Conservation (phyloP, 2,329 filamentous ascomycete species). For the Apiospora hydei region DNA sequence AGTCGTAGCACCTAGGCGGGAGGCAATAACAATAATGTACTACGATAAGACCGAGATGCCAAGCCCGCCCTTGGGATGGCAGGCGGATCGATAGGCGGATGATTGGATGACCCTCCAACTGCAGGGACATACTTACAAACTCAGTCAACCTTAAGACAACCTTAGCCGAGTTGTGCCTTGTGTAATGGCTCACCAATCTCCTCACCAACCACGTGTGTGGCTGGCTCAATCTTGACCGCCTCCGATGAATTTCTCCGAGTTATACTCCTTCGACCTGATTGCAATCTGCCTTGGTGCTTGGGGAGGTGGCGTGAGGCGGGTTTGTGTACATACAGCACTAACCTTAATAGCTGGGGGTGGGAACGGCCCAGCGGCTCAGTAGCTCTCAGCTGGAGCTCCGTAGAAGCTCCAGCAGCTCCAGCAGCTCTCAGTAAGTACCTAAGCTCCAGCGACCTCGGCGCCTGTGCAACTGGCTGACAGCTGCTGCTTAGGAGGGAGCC, state of each 20-base stretch:
- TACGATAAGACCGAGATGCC: background rate
- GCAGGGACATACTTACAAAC: background rate
- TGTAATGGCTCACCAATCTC: background rate
- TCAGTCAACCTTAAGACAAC: background rate
- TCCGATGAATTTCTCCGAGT: background rate
- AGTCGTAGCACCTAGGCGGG: background rate
- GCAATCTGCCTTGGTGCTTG: background rate
- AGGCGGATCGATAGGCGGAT: background rate
- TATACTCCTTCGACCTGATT: background rate
- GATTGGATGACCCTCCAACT: background rate
- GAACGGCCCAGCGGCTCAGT: background rate
- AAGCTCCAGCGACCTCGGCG: background rate
- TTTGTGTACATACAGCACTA: background rate
- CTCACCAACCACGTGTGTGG: background rate
- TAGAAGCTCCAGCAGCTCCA: too few relatives aligned
- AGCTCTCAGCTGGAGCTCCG: too few relatives aligned
- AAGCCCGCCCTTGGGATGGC: background rate
- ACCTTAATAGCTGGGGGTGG: background rate
- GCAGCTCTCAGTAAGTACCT: background rate
- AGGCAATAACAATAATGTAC: background rate
- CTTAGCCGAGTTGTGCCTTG: background rate
- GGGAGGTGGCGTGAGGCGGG: background rate
- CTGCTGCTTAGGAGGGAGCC: background rate
- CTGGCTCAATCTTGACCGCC: background rate
- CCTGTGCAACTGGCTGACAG: background rate